A percentile compares a stretch with the other conserved stretches of the same genome.
phyloP scores from a whole-genome alignment of 1,139 yeast genomes.

The Geotrichum aggregatum region DNA sequence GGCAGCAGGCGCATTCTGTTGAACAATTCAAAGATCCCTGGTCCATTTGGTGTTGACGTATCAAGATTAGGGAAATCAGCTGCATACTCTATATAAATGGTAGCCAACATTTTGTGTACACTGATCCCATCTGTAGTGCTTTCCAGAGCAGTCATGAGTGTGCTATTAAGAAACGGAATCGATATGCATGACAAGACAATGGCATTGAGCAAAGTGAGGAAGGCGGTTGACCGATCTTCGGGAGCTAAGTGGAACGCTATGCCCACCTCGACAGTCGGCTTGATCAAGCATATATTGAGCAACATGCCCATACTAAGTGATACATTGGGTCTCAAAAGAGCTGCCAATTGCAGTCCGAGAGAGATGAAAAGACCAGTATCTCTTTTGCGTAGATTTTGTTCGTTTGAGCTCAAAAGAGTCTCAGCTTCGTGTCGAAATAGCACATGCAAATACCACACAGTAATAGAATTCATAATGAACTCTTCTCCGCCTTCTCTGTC shows the following conservation, averaged over 20 bases:
- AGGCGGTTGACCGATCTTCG: not conserved
- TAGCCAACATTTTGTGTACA: no score
- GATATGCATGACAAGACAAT: conserved; percentile 10
- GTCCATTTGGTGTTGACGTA: conserved; percentile 6
- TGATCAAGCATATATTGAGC: conserved; percentile 4
- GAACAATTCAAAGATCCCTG: conserved; percentile 10
- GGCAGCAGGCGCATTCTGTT: conserved; percentile 8
- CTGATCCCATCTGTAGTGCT: no score
- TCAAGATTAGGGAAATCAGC: not conserved
- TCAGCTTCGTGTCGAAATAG: not conserved
- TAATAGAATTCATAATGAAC: conserved; percentile 5
- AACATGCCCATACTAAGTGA: conserved; percentile 10
- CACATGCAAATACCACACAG: conserved; percentile 5
- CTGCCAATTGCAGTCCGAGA: conserved; percentile 8
- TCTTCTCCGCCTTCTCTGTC: conserved; percentile 1
- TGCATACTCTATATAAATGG: no score
- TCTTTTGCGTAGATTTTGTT: not conserved
- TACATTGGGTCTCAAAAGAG: conserved; percentile 1
- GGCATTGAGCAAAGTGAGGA: conserved; percentile 11
- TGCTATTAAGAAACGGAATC: conserved; percentile 5
- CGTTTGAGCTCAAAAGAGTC: not conserved
- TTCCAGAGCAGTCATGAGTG: not conserved
- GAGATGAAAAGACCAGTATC: conserved; percentile 1
- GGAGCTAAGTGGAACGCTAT: not conserved
- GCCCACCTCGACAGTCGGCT: conserved; percentile 9